Evolutionary conservation across 441 rosid species (phyloP), one percentile per base, ranked within the genome.

Genomic region (Croton laevigatus): DNA sequence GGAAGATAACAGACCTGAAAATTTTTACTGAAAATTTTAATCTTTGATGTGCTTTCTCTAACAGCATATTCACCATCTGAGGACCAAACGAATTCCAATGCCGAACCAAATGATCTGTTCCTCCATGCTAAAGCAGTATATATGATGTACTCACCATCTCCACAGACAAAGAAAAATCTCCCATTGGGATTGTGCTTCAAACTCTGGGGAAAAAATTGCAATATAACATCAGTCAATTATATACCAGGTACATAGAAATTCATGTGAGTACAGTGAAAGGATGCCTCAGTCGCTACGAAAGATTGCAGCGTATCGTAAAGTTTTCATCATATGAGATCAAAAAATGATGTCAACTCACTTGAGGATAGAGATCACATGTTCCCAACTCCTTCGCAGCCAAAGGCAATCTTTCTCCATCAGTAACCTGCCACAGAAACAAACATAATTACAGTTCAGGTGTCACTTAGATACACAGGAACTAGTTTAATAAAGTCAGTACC

Each of bases 121-220:
- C 99, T 91, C 99, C 99, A 95, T 27, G 99, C 99, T 83, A 95
- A 77, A 79, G 99, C 98, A 22, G 98, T 95, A 75, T 95, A 95
- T 77, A 93, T 93, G 70, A 95, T 88, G 78, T 88, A 95, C 77
- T 95, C 99, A 68, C 99, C 99, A 84, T 95, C 99, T 76, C 98
- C 99, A 78, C 97, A 93, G 53, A 95, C 99, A 73, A 91, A 97
- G 76, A 95, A 97, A 79, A 95, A 95, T 83, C 99, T 87, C 70
- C 99, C 98, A 76, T 93, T 95, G 34, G 98, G 97, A 66, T 95
- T 95, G 87, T 95, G 98, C 87, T 88, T 93, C 74, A 96, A 85
- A 83, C 93, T 96, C 99, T 96, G 89, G 59, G 61, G 67, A 71
- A 59, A 66, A 62, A 51, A 59, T 27, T 46, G 44, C 13, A 63